Evolutionary conservation across 2,329 filamentous ascomycete species (phyloP).

Genomic region (Sclerotinia borealis): DNA sequence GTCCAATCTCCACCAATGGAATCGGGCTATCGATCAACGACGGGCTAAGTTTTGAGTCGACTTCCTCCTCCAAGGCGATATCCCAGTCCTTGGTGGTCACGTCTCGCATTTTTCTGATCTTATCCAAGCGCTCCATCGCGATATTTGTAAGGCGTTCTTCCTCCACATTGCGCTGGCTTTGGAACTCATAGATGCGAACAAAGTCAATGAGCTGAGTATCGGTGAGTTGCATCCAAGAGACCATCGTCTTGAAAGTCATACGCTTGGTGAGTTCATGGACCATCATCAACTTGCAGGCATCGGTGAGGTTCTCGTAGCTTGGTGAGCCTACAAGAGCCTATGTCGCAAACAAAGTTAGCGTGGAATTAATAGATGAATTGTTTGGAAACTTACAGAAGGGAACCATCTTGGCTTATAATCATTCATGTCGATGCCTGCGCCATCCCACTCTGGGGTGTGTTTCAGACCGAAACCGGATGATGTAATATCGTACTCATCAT

Average conservation of each 20-base stretch:
- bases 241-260: background rate
- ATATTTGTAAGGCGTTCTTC: background rate
- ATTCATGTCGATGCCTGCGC: background rate
- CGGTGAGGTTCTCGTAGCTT: background rate
- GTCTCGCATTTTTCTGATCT: background rate
- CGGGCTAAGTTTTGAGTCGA: background rate
- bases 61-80: background rate
- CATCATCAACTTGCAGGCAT: background rate
- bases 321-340: background rate
- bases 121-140: background rate
- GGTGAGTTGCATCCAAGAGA: background rate
- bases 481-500: background rate
- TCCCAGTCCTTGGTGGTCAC: background rate
- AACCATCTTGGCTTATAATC: background rate
- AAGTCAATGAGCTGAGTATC: background rate
- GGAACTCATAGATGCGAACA: rapidly evolving
- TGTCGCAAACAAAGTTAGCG: background rate
- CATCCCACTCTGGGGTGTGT: background rate
- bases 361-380: background rate
- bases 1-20: background rate
- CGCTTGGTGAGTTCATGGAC: background rate
- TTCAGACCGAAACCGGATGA: background rate
- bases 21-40: background rate
- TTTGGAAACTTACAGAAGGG: background rate
- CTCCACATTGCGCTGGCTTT: background rate